Percentiles rank a stretch among this genome's conserved stretches.
These are phyloP conservation scores for Hibiscus syriacus DNA, from an alignment of 345 rosid species.

Conservation along the genomic window DNA sequence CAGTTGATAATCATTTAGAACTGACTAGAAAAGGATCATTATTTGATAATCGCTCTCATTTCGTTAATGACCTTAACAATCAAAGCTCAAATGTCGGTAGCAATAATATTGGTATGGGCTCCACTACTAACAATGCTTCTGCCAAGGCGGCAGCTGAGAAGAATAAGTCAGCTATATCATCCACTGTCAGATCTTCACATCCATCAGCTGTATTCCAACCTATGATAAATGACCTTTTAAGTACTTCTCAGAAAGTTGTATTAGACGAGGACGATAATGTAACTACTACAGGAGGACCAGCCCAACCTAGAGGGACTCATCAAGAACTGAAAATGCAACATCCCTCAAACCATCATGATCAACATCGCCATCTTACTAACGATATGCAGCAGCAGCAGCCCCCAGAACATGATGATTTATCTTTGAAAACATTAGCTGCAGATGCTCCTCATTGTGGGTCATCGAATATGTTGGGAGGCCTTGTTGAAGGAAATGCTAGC, in stretches of 20 bases:
- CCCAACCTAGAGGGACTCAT: conserved; percentile 21
- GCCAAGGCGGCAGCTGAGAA: conserved; percentile 24
- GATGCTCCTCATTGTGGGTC: conserved; percentile 36
- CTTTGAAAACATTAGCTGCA: conserved; percentile 30
- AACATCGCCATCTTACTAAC: conserved; percentile 12
- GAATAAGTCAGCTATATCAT: conserved; percentile 30
- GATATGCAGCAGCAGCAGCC: conserved; percentile 15
- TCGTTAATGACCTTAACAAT: conserved; percentile 30
- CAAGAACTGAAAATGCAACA: conserved; percentile 22
- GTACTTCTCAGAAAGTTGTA: conserved; percentile 14
- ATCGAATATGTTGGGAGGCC: conserved; percentile 32
- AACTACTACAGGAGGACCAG: conserved; percentile 2
- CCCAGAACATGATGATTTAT: conserved; percentile 22
- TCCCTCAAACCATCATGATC: conserved; percentile 10
- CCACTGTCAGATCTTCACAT: conserved; percentile 23
- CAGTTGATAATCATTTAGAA: conserved; percentile 18
- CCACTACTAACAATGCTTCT: conserved; percentile 31
- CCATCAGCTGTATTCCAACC: conserved; percentile 24
- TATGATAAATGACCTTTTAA: conserved; percentile 17
- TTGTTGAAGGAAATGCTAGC: conserved; percentile 29
- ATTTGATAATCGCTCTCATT: conserved; percentile 18
- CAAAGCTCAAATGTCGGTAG: conserved; percentile 38
- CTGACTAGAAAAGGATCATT: conserved; percentile 18
- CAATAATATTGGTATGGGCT: conserved; percentile 42
- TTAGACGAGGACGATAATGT: conserved; percentile 21